Base-by-base conservation (phyloP, 2,329 filamentous ascomycete genomes). In the Aspergillus persii region DNA sequence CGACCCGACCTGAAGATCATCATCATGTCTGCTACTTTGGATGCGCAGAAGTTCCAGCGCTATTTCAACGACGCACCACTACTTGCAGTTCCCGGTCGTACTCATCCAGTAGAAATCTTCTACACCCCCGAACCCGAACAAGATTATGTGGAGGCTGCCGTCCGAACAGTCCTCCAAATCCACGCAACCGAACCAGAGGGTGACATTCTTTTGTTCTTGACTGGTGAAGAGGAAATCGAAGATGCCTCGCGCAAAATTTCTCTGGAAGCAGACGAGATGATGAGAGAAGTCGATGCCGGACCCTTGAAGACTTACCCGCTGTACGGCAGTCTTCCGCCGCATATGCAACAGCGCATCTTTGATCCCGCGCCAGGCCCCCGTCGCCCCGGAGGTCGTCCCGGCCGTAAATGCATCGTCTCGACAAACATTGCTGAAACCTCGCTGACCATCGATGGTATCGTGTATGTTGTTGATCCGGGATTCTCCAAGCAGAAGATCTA, bases 401-500 rank as follows among this genome's bases (percentile, higher is more conserved):
- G 95, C n/a, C 86, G 95, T 62, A 99, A 99, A 77, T 89, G 88
- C 72, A 96, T 99, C 68, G 85, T 99, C 31, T 91, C 93, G 8
- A 99, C 95, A 66, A 99, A 99, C 77, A 99, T 99, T 76, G 95
- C 95, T 49, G 95, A 99, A 80, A 99, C 95, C 0, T 94, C 89
- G 70, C 86, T 99, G 77, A 99, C 95, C 50, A 99, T 99, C 61
- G 95, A 99, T 72, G 95, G 95, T 74, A 99, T 99, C 64, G 95
- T 99, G 39, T 99, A 97, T 71, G 95, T 99, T 36, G 94, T 99
- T n/a, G 95, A 99, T 71, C 94, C 95, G 2, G 95, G 95, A 39
- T 99, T 99, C 81, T 96, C 92, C 80, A 99, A 99, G 81, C 95
- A 99, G 72, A 99, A 98, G 79, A 95, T 98, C 63, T 99, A 98